A percentile compares a stretch with the other conserved stretches of the same genome.
These are phyloP conservation scores for Huiozyma sinensis DNA, from an alignment of 805 yeast genomes.

Conservation along the genomic window DNA sequence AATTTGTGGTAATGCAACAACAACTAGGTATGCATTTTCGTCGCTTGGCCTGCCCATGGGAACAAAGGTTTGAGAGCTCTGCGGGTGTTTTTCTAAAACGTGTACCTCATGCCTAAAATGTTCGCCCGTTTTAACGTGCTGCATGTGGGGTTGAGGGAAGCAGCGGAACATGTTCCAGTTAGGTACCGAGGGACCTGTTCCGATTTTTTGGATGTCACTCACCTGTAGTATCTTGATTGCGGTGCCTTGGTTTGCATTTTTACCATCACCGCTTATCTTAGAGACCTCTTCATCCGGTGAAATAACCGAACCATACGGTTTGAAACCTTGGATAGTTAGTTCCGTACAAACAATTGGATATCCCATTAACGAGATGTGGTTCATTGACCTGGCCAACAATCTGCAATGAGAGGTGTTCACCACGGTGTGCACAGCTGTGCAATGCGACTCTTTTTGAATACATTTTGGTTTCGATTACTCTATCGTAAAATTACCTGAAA, in stretches of 20 bases:
- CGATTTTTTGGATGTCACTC: slow-evolving; percentile 39
- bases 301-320: slow-evolving; percentile 62
- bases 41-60: slow-evolving; percentile 69
- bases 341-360: slow-evolving; percentile 22
- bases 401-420: not conserved
- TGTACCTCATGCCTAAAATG: slow-evolving; percentile 36
- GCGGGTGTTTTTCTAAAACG: slow-evolving; percentile 87
- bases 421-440: too few relatives aligned
- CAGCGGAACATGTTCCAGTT: slow-evolving; percentile 81
- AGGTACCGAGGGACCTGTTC: slow-evolving; percentile 43
- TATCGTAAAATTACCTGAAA: too few relatives aligned
- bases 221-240: slow-evolving; percentile 70
- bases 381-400: too few relatives aligned
- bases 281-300: slow-evolving; percentile 65
- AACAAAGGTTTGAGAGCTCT: slow-evolving; percentile 76
- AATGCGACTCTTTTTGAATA: too few relatives aligned
- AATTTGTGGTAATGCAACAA: slow-evolving; percentile 48
- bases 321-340: slow-evolving; percentile 57
- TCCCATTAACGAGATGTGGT: not conserved
- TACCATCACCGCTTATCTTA: slow-evolving; percentile 23
- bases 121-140: slow-evolving; percentile 13
- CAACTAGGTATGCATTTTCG: slow-evolving; percentile 57
- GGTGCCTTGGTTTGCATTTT: slow-evolving; percentile 84
- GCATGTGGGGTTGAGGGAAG: slow-evolving; percentile 58
- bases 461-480: too few relatives aligned